Base-by-base conservation (phyloP, 1,284 basidiomycete genomes). In the Tremellales sp. region DNA sequence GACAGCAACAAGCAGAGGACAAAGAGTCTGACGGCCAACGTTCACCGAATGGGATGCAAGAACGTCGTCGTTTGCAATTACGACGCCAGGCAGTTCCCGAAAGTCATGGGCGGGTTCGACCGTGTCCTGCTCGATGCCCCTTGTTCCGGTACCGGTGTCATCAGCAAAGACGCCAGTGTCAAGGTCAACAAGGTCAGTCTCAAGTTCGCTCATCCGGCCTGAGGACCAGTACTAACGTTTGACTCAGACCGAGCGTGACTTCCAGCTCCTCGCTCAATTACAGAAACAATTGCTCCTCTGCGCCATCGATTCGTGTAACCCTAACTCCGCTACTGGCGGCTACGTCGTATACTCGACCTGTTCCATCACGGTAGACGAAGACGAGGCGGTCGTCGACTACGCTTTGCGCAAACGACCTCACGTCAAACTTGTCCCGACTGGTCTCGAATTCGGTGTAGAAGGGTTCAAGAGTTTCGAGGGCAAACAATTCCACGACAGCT, bases 281-380 rank as follows among this genome's bases (percentile, higher is more conserved):
- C 96, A 99, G 77, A 98, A 98, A 75, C 96, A 99, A 72, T 83
- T 99, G 44, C 89, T 99, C 65, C 82, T 99, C 45, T 98, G 94
- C 71, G 96, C 94, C 3, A 92, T 99, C 68, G 96, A 99, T 78
- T 94, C 90, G 52, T 85, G 97, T 51, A 86, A 85, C 59, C 83
- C 93, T 10, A 83, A 85, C 49, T 94, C 91, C 2, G 84, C 87
- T 60, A 90, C 89, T 0, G 96, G 96, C 12, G 94, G 92, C 22
- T 93, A 87, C 72, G 78, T 98, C 60, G 94, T 98, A 52, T 99
- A 99, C 77, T 97, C 93, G 46, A 99, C 96, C 0, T 99, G 96
- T 72, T 97, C 93, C 6, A 91, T 99, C 41, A 97, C 88, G 3
- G 88, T 97, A 2, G 96, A 98, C 65, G 96, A 99, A 77, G 93